Percentiles rank a stretch among this genome's conserved stretches.
Conservation (phyloP, 768 basidiomycete species). For the Psilocybe azurescens region DNA sequence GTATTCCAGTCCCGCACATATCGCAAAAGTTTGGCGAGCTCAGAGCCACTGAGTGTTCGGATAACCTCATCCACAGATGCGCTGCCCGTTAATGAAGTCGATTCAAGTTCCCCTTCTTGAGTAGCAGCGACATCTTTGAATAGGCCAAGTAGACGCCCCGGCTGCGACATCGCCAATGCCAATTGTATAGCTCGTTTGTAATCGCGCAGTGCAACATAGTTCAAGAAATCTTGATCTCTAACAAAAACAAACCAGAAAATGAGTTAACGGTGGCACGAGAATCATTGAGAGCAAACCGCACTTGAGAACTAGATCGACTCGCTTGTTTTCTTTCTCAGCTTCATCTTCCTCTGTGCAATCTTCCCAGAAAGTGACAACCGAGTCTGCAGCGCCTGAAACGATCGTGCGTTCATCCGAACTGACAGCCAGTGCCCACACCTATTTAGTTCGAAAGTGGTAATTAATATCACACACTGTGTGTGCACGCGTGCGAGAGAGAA, state of each 20-base stretch:
- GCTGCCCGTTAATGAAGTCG: slow-evolving; percentile 65
- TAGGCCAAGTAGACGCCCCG: slow-evolving; percentile 81
- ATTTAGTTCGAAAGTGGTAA: slow-evolving; percentile 3
- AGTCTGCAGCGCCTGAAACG: slow-evolving; percentile 95
- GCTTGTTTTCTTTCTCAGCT: slow-evolving; percentile 72
- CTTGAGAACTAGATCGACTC: slow-evolving; percentile 81
- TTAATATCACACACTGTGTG: neutral
- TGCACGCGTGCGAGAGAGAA: neutral
- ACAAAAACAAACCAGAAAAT: neutral
- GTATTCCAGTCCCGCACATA: slow-evolving; percentile 95
- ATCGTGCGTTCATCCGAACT: slow-evolving; percentile 82
- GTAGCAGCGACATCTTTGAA: slow-evolving; percentile 65
- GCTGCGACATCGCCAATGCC: slow-evolving; percentile 92
- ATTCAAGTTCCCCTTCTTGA: slow-evolving; percentile 30
- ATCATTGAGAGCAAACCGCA: slow-evolving; percentile 41
- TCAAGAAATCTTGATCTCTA: slow-evolving; percentile 96
- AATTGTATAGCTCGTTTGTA: slow-evolving; percentile 91
- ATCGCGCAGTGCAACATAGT: slow-evolving; percentile 87
- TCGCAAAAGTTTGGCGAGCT: slow-evolving; percentile 80
- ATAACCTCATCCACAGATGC: slow-evolving; percentile 83
- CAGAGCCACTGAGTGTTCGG: slow-evolving; percentile 67
- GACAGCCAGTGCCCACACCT: slow-evolving; percentile 97
- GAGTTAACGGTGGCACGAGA: neutral
- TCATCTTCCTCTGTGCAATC: slow-evolving; percentile 90
- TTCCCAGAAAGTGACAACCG: slow-evolving; percentile 95